phyloP scores from a whole-genome alignment of 2,329 filamentous ascomycete genomes.

The Arthrinium phaeospermum region DNA sequence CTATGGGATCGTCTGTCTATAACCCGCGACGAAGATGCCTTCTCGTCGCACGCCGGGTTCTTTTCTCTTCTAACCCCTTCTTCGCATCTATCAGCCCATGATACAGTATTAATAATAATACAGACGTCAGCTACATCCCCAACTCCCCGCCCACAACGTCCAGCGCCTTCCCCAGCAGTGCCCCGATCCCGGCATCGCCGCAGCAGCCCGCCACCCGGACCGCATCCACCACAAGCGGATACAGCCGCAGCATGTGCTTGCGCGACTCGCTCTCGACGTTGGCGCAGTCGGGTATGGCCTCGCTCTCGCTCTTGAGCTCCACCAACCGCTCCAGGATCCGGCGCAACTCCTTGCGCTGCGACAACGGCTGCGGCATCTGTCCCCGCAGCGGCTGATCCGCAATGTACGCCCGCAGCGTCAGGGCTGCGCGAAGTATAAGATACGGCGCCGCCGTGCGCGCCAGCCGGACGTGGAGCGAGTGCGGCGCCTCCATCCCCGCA shows the following conservation, averaged over 20 bases:
- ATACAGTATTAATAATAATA: background rate
- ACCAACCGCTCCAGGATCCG: conserved; percentile 73
- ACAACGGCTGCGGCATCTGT: conserved; percentile 84
- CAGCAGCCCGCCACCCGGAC: conserved; percentile 60
- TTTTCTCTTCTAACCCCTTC: background rate
- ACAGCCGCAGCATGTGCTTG: conserved; percentile 81
- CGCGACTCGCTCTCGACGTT: conserved; percentile 62
- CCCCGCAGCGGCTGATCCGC: conserved; percentile 91
- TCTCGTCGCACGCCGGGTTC: background rate
- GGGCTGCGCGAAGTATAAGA: conserved; percentile 79
- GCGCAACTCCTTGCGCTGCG: conserved; percentile 78
- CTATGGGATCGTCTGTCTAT: too few relatives aligned
- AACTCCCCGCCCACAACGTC: conserved; percentile 66
- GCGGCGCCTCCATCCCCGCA: conserved; percentile 34
- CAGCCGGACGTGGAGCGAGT: conserved; percentile 60
- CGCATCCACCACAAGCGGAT: conserved; percentile 75
- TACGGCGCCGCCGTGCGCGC: conserved; percentile 80
- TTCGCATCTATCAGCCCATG: background rate
- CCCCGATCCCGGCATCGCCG: conserved; percentile 66
- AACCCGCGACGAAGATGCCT: too few relatives aligned
- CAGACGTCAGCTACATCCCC: conserved; percentile 38
- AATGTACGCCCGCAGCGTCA: conserved; percentile 83
- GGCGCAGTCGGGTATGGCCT: conserved; percentile 66
- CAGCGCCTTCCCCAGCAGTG: conserved; percentile 63
- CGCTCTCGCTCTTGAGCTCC: conserved; percentile 70